Conservation (phyloP, 495 filamentous ascomycete genomes). For the Penicillium mononematosum region DNA sequence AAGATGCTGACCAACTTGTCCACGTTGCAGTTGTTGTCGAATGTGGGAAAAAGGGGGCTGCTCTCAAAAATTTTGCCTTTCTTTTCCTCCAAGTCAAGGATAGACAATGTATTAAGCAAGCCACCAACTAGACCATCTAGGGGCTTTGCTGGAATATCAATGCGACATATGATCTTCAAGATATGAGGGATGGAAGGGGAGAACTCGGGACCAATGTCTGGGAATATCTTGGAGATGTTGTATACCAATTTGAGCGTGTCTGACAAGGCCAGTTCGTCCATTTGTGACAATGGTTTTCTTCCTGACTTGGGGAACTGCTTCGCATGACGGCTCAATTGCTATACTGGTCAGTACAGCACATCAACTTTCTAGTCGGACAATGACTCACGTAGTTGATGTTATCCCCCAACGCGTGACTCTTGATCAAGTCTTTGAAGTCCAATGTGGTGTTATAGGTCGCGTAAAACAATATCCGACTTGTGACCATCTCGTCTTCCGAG, state of each 20-base stretch:
- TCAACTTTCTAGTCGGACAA: background rate
- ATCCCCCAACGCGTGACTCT: slow-evolving; percentile 66
- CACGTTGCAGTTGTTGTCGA: slow-evolving; percentile 58
- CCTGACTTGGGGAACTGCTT: slow-evolving; percentile 53
- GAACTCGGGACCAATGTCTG: slow-evolving; percentile 58
- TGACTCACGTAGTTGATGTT: slow-evolving; percentile 58
- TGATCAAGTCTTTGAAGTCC: slow-evolving; percentile 66
- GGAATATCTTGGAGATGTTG: slow-evolving; percentile 75
- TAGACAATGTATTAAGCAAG: slow-evolving; percentile 77
- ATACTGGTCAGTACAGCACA: slow-evolving; percentile 24
- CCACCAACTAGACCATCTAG: slow-evolving; percentile 60
- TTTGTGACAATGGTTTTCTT: slow-evolving; percentile 49
- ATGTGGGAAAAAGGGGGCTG: slow-evolving; percentile 63
- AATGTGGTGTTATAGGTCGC: slow-evolving; percentile 78
- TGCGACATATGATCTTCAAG: slow-evolving; percentile 65
- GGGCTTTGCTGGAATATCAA: slow-evolving; percentile 54
- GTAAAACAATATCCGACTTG: slow-evolving; percentile 79
- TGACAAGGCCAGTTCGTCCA: slow-evolving; percentile 74
- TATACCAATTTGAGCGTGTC: slow-evolving; percentile 89
- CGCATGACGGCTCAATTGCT: slow-evolving; percentile 71
- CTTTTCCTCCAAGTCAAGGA: slow-evolving; percentile 63
- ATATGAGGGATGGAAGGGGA: slow-evolving; percentile 67
- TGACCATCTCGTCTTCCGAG: slow-evolving; percentile 84
- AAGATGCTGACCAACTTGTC: slow-evolving; percentile 73
- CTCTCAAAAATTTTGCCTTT: slow-evolving; percentile 41